Evolutionary conservation across 2,329 filamentous ascomycete genomes (phyloP).

Genomic region (Claviceps quebecensis): DNA sequence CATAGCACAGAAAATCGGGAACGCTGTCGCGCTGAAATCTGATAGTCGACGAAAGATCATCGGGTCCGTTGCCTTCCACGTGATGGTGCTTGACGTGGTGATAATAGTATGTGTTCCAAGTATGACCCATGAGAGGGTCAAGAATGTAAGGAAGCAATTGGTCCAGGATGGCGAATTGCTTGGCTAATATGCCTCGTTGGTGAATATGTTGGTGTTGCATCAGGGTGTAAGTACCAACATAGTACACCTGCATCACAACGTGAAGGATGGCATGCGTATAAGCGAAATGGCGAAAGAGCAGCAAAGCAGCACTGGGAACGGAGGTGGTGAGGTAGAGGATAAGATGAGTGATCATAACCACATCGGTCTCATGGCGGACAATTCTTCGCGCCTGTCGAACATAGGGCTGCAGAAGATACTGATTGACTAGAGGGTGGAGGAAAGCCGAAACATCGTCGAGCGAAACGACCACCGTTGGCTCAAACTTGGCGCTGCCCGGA

Average conservation of each 20-base stretch:
- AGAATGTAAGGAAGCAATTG: constrained; percentile 55
- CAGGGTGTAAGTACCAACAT: constrained; percentile 60
- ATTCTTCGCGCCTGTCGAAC: constrained; percentile 37
- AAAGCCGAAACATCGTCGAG: constrained; percentile 25
- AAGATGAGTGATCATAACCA: constrained; percentile 66
- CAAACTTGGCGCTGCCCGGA: constrained; percentile 25
- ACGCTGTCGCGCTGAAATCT: constrained; percentile 60
- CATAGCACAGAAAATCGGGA: constrained; percentile 54
- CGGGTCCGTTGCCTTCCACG: constrained; percentile 65
- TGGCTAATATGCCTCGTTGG: constrained; percentile 52
- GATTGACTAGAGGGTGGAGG: constrained; percentile 26
- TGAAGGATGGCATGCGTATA: constrained; percentile 56
- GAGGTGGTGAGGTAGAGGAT: constrained; percentile 57
- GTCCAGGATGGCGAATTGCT: constrained; percentile 43
- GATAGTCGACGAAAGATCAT: constrained; percentile 63
- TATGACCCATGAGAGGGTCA: constrained; percentile 68
- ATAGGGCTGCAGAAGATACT: constrained; percentile 45
- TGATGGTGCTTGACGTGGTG: constrained; percentile 82
- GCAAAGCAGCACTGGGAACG: constrained; percentile 54
- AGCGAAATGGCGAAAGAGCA: constrained; percentile 51
- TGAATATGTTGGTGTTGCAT: constrained; percentile 82
- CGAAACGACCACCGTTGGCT: constrained; percentile 31
- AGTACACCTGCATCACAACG: constrained; percentile 50
- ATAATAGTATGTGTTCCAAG: constrained; percentile 75
- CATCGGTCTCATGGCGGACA: constrained; percentile 55